phyloP scores from a whole-genome alignment of 1,139 yeast genomes.

The Citeromyces siamensis region DNA sequence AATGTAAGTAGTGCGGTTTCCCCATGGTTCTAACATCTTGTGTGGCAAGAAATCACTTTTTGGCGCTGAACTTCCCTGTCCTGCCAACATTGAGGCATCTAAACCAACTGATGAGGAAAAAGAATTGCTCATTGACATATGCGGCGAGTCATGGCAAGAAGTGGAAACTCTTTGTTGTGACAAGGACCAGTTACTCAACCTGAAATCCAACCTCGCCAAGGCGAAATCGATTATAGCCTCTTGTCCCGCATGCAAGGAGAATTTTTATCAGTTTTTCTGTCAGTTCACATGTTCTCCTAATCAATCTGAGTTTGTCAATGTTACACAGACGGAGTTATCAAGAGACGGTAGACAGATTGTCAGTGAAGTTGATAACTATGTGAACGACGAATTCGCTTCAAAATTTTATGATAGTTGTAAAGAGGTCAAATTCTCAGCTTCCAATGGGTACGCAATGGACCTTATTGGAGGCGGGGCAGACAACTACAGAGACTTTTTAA shows the following conservation, averaged over 20 bases:
- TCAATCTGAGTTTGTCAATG: conserved; percentile 64
- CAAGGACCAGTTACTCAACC: conserved; percentile 30
- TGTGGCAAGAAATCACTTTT: conserved; percentile 75
- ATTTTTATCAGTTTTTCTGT: conserved; percentile 79
- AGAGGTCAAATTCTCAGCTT: conserved; percentile 82
- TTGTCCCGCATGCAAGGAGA: conserved; percentile 88
- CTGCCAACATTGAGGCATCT: conserved; percentile 36
- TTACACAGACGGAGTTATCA: conserved; percentile 43
- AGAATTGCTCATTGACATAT: conserved; percentile 38
- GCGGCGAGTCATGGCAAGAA: conserved; percentile 57
- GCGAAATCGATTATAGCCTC: conserved; percentile 78
- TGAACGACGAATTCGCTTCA: conserved; percentile 47
- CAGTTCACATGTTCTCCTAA: conserved; percentile 84
- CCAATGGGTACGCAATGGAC: conserved; percentile 96
- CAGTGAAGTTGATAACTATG: conserved; percentile 54
- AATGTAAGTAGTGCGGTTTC: conserved; percentile 12
- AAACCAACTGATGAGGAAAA: conserved; percentile 32
- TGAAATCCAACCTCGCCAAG: conserved; percentile 46
- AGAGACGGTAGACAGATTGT: conserved; percentile 50
- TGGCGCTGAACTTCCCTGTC: conserved; percentile 75
- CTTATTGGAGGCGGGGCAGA: conserved; percentile 93
- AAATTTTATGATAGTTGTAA: conserved; percentile 75
- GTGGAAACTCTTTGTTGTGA: conserved; percentile 39
- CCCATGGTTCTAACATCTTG: neutral
- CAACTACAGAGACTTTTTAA: conserved; percentile 57